A percentile compares a stretch with the other conserved stretches of the same genome.
Evolutionary conservation across 306 rosid genomes (phyloP).

Genomic region (Castanea sativa): DNA sequence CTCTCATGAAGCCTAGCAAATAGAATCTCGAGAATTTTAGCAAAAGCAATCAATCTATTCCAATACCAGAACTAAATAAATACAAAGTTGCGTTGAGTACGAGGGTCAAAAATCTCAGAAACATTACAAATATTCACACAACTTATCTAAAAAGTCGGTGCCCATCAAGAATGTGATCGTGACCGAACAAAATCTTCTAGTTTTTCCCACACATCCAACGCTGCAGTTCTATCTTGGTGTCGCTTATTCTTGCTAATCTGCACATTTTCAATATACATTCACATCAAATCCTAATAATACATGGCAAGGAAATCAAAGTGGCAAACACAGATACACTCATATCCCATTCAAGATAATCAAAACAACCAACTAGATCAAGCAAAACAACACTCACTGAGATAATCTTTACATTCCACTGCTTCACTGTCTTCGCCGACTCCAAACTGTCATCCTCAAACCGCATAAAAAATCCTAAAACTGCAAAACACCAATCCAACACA

Average conservation of each 20-base stretch:
- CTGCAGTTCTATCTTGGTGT: constrained; percentile 98
- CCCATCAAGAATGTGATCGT: constrained; percentile 78
- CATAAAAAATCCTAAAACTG: constrained; percentile 64
- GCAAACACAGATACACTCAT: background rate
- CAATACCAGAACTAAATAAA: background rate
- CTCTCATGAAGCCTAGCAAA: background rate
- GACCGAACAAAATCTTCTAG: constrained; percentile 93
- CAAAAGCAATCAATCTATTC: background rate
- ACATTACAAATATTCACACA: constrained; percentile 14
- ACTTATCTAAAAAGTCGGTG: constrained; percentile 1
- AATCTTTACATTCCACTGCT: constrained; percentile 99
- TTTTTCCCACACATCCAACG: constrained; percentile 98
- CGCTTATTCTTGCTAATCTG: constrained; percentile 99
- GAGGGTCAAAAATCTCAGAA: background rate
- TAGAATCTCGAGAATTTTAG: background rate
- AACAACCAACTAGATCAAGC: constrained; percentile 10
- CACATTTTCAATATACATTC: constrained; percentile 1
- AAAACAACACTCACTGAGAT: constrained; percentile 62
- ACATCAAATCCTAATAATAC: background rate
- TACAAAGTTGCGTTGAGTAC: background rate
- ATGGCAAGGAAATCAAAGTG: constrained; percentile 2
- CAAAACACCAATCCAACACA: background rate
- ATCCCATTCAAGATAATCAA: background rate
- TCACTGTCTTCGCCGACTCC: constrained; percentile 84
- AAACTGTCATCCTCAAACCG: constrained; percentile 82